Conservation (phyloP, 2,329 filamentous ascomycete species). For the Cryphonectria radicalis region DNA sequence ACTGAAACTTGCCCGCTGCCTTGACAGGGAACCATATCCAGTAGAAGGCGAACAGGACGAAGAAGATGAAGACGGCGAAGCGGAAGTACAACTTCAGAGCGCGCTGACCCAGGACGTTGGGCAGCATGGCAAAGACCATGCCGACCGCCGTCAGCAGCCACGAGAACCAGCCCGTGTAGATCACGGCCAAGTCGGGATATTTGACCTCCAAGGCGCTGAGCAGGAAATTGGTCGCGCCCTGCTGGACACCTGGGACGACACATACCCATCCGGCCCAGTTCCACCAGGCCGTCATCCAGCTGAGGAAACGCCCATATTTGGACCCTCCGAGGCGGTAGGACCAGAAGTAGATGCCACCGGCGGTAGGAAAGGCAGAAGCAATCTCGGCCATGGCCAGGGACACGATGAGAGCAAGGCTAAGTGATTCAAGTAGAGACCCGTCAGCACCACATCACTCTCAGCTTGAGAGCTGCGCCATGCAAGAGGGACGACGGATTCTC, state of each 20-base stretch:
- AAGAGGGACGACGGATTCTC: background rate
- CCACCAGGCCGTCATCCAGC: constrained; percentile 48
- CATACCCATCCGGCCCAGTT: constrained; percentile 43
- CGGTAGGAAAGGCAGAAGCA: constrained; percentile 42
- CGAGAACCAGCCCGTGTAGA: constrained; percentile 43
- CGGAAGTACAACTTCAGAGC: constrained; percentile 43
- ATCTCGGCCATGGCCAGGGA: constrained; percentile 45
- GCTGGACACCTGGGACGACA: constrained; percentile 45
- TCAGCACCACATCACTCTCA: background rate
- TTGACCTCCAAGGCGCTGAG: constrained; percentile 44
- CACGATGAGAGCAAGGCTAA: constrained; percentile 39
- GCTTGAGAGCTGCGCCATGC: background rate
- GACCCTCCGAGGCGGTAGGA: constrained; percentile 42
- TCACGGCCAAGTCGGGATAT: constrained; percentile 40
- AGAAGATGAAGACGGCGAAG: constrained; percentile 43
- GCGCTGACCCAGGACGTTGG: constrained; percentile 41
- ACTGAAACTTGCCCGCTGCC: constrained; percentile 41
- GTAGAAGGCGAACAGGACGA: constrained; percentile 41
- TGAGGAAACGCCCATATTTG: constrained; percentile 42
- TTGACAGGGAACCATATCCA: constrained; percentile 46
- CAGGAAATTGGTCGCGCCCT: constrained; percentile 45
- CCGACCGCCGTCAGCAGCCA: constrained; percentile 43
- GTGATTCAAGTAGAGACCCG: background rate
- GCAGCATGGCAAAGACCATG: constrained; percentile 42
- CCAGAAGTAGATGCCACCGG: constrained; percentile 47